phyloP scores from a whole-genome alignment of 1,284 basidiomycete species.

The Puccinia hordei region DNA sequence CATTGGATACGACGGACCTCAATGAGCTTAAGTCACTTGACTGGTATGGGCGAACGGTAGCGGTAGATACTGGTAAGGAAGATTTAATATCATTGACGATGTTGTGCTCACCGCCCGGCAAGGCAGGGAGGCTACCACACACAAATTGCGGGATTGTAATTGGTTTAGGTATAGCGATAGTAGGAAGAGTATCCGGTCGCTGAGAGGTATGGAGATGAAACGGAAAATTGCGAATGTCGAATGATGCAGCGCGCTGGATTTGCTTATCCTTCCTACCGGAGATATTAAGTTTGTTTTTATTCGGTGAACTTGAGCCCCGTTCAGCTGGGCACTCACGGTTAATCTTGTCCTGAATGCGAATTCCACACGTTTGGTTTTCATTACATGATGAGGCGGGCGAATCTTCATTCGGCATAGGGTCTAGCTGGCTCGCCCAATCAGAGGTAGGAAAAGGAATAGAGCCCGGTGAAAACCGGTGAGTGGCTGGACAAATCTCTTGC shows the following conservation, averaged over 20 bases:
- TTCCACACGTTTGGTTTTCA: not conserved
- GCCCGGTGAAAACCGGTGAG: not conserved
- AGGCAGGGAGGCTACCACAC: constrained; percentile 1
- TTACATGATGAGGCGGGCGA: not conserved
- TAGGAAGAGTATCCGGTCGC: not conserved
- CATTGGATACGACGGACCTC: constrained; percentile 21
- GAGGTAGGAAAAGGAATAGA: constrained; percentile 30
- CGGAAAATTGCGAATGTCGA: constrained; percentile 48
- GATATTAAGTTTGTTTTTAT: not conserved
- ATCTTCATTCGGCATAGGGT: not conserved
- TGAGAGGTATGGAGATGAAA: constrained; percentile 31
- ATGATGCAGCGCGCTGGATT: constrained; percentile 8
- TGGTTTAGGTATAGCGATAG: constrained; percentile 22
- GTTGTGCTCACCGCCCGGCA: not conserved
- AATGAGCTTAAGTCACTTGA: constrained; percentile 22
- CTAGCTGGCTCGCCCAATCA: constrained; percentile 7
- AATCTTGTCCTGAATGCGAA: not conserved
- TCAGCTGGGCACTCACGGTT: not conserved
- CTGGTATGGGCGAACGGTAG: not conserved
- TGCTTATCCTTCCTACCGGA: not conserved
- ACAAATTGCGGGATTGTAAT: constrained; percentile 35
- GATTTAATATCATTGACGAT: not conserved
- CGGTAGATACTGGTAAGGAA: not conserved
- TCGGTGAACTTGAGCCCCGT: not conserved
- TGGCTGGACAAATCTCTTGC: not conserved